Percentiles rank a stretch among this genome's conserved stretches.
Evolutionary conservation across 208 protist genomes (phyloP).

Genomic region (Strigomonas culicis): DNA sequence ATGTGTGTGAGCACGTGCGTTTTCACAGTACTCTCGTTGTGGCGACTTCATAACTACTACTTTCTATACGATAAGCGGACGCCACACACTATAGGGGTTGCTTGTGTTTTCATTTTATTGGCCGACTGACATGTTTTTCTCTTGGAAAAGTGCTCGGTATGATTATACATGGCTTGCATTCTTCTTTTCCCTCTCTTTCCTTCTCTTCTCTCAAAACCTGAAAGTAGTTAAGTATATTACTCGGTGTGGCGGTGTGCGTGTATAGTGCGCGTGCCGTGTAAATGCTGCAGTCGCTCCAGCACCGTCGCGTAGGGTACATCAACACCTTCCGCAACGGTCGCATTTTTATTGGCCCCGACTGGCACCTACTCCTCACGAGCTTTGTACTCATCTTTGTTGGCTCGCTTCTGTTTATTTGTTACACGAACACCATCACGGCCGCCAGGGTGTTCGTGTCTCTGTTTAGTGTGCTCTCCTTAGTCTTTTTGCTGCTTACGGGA

Average conservation of each 20-base stretch:
- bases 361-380: constrained; percentile 35
- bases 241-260: too few relatives aligned
- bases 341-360: constrained; percentile 64
- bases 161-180: too few relatives aligned
- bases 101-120: too few relatives aligned
- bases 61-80: too few relatives aligned
- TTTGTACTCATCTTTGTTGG: constrained; percentile 31
- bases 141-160: constrained; percentile 13
- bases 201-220: background rate
- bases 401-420: constrained; percentile 45
- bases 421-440: constrained; percentile 28
- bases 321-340: constrained; percentile 33
- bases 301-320: constrained; percentile 30
- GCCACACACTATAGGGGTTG: too few relatives aligned
- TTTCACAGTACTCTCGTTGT: too few relatives aligned
- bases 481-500: constrained; percentile 30
- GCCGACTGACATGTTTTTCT: too few relatives aligned
- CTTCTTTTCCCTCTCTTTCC: constrained; percentile 7
- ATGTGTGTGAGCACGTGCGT: too few relatives aligned
- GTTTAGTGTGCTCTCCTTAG: constrained; percentile 20
- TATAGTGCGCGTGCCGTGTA: too few relatives aligned
- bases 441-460: constrained; percentile 43
- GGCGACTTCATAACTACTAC: too few relatives aligned
- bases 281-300: background rate
- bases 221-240: too few relatives aligned